Base-by-base conservation (phyloP, 805 yeast genomes). In the Metschnikowia kunwiensis region DNA sequence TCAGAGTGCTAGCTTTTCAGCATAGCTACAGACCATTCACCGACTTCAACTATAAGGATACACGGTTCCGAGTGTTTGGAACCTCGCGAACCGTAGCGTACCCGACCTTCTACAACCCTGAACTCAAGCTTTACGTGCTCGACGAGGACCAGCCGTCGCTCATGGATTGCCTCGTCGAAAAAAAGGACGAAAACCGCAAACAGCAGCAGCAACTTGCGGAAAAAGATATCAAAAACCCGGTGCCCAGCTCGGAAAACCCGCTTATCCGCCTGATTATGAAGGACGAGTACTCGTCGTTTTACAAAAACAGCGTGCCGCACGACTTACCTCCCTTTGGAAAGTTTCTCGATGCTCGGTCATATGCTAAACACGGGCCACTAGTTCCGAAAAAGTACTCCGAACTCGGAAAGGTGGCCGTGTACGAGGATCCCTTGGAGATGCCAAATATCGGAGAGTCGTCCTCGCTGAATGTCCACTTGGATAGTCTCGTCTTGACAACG, bases 241-340 rank as follows among this genome's bases (percentile, higher is more conserved):
- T 44, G 18, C 70, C 70, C 1, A 36, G 50, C 25, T 53, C 56
- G 2, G 23, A 41, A 5, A 57, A 54, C 38, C 53, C 55, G 5
- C 43, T 60, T 12, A 37, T 60, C 11, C 27, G 29, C 5, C 58
- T 57, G 13, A 37, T 25, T 12, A 23, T 40, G n/a, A 30, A 31
- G 15, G 33, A 21, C 20, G 26, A 30, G 19, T 15, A 20, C 16
- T 32, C 44, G 4, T 25, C 44, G 7, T 24, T 27, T 47, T 44
- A 30, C 20, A 26, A 26, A 17, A 33, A 31, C 20, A 48, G 44
- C 40, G 49, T 63, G 12, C 62, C 69, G 5, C 48, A 51, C 30
- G 49, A 57, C 9, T 38, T 58, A 35, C 73, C 72, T 2, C 72
- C 72, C 2, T 68, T 68, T 43, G 71, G 68, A 2, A 36, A 44